These are phyloP conservation scores for Magnolia sinica DNA, from an alignment of 164 flowering plant genomes.

Conservation along the genomic window DNA sequence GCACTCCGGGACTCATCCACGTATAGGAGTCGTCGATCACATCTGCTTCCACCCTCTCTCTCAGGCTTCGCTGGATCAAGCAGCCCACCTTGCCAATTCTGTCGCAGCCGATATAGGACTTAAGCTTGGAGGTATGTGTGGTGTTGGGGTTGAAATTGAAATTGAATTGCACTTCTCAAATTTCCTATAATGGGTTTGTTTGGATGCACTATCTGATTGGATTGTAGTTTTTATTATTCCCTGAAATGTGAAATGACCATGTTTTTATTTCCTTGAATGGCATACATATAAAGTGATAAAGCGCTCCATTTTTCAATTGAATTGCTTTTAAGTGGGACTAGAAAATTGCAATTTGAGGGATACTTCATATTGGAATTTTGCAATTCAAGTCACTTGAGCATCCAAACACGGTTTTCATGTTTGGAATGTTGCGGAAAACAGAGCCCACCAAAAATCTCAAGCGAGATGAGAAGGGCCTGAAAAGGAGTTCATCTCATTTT, in stretches of 20 bases:
- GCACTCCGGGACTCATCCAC: constrained; percentile 70
- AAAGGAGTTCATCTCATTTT: no score
- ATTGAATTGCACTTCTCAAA: not conserved
- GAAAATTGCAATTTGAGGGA: no score
- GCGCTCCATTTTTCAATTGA: no score
- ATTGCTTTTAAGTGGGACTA: no score
- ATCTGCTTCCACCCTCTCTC: constrained; percentile 69
- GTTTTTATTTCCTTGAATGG: not conserved
- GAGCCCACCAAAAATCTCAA: no score
- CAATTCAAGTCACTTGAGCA: no score
- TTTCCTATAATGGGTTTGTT: not conserved
- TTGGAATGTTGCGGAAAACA: no score
- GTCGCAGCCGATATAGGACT: constrained; percentile 57
- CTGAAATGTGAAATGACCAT: not conserved
- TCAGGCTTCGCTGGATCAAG: constrained; percentile 58
- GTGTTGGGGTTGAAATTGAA: not conserved
- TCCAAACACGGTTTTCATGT: no score
- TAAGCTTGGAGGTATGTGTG: constrained; percentile 52
- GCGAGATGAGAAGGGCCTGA: no score
- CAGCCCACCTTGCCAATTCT: constrained; percentile 60
- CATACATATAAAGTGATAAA: not conserved
- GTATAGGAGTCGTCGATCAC: constrained; percentile 74
- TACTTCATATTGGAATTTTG: no score
- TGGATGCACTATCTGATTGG: not conserved
- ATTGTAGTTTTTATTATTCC: no score